These are phyloP conservation scores for Cystobasidiopsis lactophilus DNA, from an alignment of 768 basidiomycete species.

Conservation along the genomic window DNA sequence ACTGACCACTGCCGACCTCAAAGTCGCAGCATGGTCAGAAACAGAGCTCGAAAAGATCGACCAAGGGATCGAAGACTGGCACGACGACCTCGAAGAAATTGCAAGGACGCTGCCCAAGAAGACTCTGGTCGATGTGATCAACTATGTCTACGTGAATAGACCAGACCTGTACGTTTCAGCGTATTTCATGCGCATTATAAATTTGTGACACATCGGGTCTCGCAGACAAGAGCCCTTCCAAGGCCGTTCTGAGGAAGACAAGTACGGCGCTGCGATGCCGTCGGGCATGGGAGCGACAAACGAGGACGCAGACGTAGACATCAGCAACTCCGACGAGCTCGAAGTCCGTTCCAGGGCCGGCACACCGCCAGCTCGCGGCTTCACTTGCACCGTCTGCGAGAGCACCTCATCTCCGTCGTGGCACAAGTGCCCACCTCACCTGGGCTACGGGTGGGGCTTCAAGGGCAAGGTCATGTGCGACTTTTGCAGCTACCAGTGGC, in stretches of 20 bases:
- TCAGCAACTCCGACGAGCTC: background rate
- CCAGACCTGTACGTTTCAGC: conserved; percentile 3
- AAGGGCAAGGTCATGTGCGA: conserved; percentile 16
- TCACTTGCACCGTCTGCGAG: conserved; percentile 17
- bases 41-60: conserved; percentile 10
- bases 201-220: background rate
- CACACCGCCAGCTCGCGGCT: conserved; percentile 4
- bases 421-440: conserved; percentile 16
- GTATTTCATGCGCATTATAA: background rate
- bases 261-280: conserved; percentile 13
- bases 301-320: conserved; percentile 3
- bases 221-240: conserved; percentile 11
- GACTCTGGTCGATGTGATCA: conserved; percentile 16
- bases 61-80: conserved; percentile 9
- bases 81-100: conserved; percentile 18
- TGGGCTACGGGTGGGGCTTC: conserved; percentile 5
- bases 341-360: conserved; percentile 13
- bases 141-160: conserved; percentile 15
- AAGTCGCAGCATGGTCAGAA: conserved; percentile 13
- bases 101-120: conserved; percentile 6
- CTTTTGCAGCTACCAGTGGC: conserved; percentile 15
- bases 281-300: conserved; percentile 6
- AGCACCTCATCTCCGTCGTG: conserved; percentile 6
- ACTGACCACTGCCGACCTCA: conserved; percentile 6
- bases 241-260: conserved; percentile 13